Conservation (phyloP, 371 early-diverging fungal species). For the Lichtheimia hyalospora region DNA sequence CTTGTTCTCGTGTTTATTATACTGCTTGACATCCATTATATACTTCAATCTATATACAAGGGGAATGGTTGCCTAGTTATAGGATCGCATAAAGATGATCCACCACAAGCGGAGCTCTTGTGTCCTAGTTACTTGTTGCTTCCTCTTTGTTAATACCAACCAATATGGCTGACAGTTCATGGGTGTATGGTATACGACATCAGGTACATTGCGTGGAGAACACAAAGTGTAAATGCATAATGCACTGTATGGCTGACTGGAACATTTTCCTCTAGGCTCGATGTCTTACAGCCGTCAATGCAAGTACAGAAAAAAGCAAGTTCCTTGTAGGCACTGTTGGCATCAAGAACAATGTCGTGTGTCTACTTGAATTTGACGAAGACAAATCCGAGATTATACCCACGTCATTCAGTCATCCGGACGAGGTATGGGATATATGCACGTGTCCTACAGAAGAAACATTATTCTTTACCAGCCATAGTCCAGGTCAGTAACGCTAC, state of each 20-base stretch:
- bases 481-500: slow-evolving; percentile 35
- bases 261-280: slow-evolving; percentile 50
- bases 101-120: too few species aligned
- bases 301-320: slow-evolving; percentile 64
- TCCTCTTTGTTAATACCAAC: background rate
- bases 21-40: too few species aligned
- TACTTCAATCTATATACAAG: too few species aligned
- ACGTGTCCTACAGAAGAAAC: slow-evolving; percentile 62
- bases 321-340: slow-evolving; percentile 80
- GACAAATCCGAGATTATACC: slow-evolving; percentile 62
- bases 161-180: slow-evolving; percentile 41
- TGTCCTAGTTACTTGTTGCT: background rate
- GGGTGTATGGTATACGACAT: slow-evolving; percentile 69
- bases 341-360: slow-evolving; percentile 61
- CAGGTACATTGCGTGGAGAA: slow-evolving; percentile 44
- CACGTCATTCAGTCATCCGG: slow-evolving; percentile 66
- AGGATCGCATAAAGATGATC: too few species aligned
- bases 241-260: background rate
- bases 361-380: slow-evolving; percentile 71
- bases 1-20: too few species aligned
- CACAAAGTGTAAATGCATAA: too few species aligned
- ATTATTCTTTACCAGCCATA: slow-evolving; percentile 67
- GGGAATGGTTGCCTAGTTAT: too few species aligned
- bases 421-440: slow-evolving; percentile 73
- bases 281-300: slow-evolving; percentile 64